These are phyloP conservation scores for Escallonia herrerae DNA, from an alignment of 129 eudicot species.

Conservation along the genomic window DNA sequence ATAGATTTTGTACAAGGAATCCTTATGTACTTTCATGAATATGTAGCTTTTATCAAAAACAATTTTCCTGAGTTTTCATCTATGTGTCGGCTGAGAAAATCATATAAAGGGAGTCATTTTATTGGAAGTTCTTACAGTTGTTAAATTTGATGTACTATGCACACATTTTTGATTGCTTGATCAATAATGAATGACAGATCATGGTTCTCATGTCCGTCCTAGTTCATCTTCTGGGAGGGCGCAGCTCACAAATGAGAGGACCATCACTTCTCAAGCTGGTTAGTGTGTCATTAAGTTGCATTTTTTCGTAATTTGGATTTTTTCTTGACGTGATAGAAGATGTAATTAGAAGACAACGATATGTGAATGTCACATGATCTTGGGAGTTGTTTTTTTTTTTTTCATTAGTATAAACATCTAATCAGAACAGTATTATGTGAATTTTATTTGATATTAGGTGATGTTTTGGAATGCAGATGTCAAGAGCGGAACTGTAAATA, in stretches of 20 bases:
- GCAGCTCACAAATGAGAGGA: conserved; percentile 23
- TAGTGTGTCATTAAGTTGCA: conserved; percentile 24
- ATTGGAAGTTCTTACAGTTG: not conserved
- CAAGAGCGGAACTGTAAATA: conserved; percentile 39
- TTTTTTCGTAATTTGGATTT: not conserved
- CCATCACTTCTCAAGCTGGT: conserved; percentile 39
- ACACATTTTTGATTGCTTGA: conserved; percentile 9
- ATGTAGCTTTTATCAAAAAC: not conserved
- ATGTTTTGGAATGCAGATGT: conserved; percentile 32
- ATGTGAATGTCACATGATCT: not conserved
- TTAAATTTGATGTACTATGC: not conserved
- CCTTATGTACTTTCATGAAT: not conserved
- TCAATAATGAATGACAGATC: conserved; percentile 37
- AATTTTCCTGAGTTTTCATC: not conserved
- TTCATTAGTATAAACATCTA: not conserved
- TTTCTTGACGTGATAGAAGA: not conserved
- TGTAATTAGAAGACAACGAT: no score
- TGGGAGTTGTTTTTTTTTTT: not conserved
- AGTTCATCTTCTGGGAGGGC: conserved; percentile 59
- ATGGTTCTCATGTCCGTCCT: conserved; percentile 49
- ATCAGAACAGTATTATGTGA: not conserved
- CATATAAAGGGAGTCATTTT: not conserved
- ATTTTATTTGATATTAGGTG: not conserved
- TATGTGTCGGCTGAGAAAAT: not conserved
- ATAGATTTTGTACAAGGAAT: not conserved